Evolutionary conservation across 73 alveolate genomes (phyloP), one percentile per base, ranked within the genome.

Genomic region (Tetrahymena borealis): DNA sequence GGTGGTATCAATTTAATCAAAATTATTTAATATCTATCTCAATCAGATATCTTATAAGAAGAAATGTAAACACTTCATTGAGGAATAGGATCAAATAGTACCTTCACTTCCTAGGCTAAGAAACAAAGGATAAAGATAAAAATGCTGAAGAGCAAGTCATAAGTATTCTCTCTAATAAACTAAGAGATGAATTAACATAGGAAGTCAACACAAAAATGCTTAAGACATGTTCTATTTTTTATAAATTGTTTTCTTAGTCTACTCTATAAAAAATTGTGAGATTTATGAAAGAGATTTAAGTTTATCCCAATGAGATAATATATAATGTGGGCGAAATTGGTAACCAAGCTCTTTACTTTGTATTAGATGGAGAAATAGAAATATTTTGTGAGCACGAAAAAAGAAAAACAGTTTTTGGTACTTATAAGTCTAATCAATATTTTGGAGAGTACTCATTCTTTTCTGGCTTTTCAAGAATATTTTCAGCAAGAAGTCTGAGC

Each of bases 401-500:
- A 6, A 60, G 28, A 9, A 60, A 60, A 20, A 60, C 85, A 3
- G 85, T 60, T 15, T 60, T 60, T 3, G 31, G 11, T n/a, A 1
- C 28, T 3, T 60, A 24, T 5, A 60, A 60, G 28, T 60, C n/a
- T 24, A 60, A 60, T 60, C 37, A 60, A 60, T 60, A 60, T 18
- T 93, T 93, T 85, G 95, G 95, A n/a, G 93, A 85, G 38, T 85
- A 24, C 35, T 93, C 91, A 31, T 93, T 93, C 33, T 93, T 93
- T 40, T 79, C 95, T 32, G 93, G 93, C 3, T 93, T 79, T 39
- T 37, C 18, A 33, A 93, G 91, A 38, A 85, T 39, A 39, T 78
- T 33, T 33, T 78, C 95, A 9, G 91, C 38, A 33, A 93, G 60
- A 4, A 85, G 93, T 32, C 78, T 93, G 38, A 92, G 92, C 28